Percentiles rank a stretch among this genome's conserved stretches.
phyloP scores from a whole-genome alignment of 148 eudicot genomes.

The Talinum fruticosum region DNA sequence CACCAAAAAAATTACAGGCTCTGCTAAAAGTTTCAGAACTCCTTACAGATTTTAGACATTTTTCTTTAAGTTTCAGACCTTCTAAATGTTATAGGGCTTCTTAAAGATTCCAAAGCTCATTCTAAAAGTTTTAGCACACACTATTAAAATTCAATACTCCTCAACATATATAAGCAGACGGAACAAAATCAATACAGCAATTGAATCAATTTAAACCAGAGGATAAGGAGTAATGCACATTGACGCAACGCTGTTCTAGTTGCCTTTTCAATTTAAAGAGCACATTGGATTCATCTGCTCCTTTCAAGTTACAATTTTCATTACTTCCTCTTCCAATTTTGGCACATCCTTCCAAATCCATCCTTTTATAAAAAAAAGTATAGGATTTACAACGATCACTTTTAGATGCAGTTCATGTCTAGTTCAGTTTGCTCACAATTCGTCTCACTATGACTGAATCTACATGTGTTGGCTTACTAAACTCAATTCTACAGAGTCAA shows the following conservation, averaged over 20 bases:
- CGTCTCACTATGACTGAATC: not conserved
- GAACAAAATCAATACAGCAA: not conserved
- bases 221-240: not conserved
- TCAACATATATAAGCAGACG: not conserved
- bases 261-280: not conserved
- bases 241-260: not conserved
- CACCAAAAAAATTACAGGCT: not conserved
- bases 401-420: not conserved
- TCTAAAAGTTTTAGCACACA: too few relatives aligned
- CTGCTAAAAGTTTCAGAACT: not conserved
- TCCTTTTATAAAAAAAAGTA: not conserved
- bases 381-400: not conserved
- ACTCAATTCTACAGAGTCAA: too few relatives aligned
- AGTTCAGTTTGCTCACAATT: not conserved
- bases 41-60: not conserved
- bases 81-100: not conserved
- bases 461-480: too few relatives aligned
- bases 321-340: not conserved
- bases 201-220: not conserved
- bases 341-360: too few relatives aligned
- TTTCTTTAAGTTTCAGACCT: not conserved
- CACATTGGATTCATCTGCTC: not conserved
- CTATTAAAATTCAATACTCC: not conserved
- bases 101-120: not conserved
- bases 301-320: not conserved